These are phyloP conservation scores for Sanghuangporus sanghuang DNA, from an alignment of 1,284 basidiomycete species.

Conservation along the genomic window DNA sequence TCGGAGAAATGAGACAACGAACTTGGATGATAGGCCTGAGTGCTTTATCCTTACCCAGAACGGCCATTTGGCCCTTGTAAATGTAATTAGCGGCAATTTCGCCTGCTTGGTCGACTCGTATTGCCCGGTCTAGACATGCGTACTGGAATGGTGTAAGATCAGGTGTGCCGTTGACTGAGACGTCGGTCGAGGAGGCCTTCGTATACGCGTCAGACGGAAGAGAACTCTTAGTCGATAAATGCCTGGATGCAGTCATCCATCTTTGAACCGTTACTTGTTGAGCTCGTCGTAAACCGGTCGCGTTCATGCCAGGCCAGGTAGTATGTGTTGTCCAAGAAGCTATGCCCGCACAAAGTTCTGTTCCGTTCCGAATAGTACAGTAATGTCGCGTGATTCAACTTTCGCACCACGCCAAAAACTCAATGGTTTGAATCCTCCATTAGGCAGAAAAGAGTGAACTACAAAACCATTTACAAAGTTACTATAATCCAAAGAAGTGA, in stretches of 20 bases:
- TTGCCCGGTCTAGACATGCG: slow-evolving; percentile 46
- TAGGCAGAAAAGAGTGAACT: background rate
- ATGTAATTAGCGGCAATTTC: slow-evolving; percentile 94
- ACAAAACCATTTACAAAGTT: background rate
- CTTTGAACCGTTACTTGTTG: background rate
- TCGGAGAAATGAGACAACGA: slow-evolving; percentile 22
- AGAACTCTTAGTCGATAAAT: background rate
- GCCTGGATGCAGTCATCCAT: background rate
- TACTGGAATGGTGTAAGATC: slow-evolving; percentile 4
- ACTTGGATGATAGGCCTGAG: slow-evolving; percentile 77
- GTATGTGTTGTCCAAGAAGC: background rate
- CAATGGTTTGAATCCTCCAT: background rate
- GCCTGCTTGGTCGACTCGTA: slow-evolving; percentile 89
- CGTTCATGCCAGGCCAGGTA: background rate
- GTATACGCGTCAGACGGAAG: slow-evolving; percentile 13
- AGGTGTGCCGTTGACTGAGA: background rate
- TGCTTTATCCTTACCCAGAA: slow-evolving; percentile 58
- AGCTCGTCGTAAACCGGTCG: background rate
- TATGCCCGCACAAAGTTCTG: background rate
- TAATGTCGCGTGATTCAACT: background rate
- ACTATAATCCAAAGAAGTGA: background rate
- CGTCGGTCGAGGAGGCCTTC: background rate
- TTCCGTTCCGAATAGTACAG: no score
- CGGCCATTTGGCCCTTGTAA: slow-evolving; percentile 77
- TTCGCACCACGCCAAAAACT: background rate